Evolutionary conservation across 495 filamentous ascomycete species (phyloP).

Genomic region (Podospora pseudoanserina): DNA sequence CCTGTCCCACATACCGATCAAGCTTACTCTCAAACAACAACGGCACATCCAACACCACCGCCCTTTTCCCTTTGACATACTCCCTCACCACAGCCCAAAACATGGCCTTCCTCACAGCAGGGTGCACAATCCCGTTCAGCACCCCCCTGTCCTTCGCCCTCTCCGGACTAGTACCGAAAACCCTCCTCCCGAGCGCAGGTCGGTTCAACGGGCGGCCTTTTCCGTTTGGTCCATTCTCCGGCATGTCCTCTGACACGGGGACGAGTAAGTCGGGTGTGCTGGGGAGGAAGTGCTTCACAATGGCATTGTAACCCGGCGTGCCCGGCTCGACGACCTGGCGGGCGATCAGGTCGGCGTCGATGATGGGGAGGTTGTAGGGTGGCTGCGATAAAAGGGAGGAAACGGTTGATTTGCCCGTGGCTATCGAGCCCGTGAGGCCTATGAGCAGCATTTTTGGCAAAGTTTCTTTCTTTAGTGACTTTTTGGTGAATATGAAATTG

Average conservation of each 20-base stretch:
- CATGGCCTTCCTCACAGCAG: conserved; percentile 74
- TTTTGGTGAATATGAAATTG: not conserved
- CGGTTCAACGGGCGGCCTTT: conserved; percentile 74
- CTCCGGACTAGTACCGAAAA: conserved; percentile 72
- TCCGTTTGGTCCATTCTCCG: conserved; percentile 39
- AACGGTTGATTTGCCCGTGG: conserved; percentile 96
- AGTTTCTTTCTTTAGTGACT: too few species aligned
- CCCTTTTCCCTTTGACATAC: conserved; percentile 73
- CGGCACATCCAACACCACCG: conserved; percentile 89
- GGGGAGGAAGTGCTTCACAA: conserved; percentile 72
- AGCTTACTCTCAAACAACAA: conserved; percentile 82
- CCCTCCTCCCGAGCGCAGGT: conserved; percentile 74
- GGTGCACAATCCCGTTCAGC: conserved; percentile 89
- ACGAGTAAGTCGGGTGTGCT: conserved; percentile 81
- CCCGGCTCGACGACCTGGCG: conserved; percentile 90
- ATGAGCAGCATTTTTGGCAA: conserved; percentile 68
- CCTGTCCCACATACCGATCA: conserved; percentile 72
- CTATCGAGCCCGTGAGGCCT: conserved; percentile 94
- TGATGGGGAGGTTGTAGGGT: conserved; percentile 83
- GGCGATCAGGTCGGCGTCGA: conserved; percentile 91
- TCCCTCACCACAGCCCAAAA: conserved; percentile 59
- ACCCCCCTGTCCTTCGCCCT: conserved; percentile 62
- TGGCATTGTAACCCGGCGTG: conserved; percentile 72
- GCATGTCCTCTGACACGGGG: conserved; percentile 41
- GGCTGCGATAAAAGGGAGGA: conserved; percentile 72